Percentiles rank a stretch among this genome's conserved stretches.
These are phyloP conservation scores for Gossypium bickii DNA, from an alignment of 345 rosid species.

Conservation along the genomic window DNA sequence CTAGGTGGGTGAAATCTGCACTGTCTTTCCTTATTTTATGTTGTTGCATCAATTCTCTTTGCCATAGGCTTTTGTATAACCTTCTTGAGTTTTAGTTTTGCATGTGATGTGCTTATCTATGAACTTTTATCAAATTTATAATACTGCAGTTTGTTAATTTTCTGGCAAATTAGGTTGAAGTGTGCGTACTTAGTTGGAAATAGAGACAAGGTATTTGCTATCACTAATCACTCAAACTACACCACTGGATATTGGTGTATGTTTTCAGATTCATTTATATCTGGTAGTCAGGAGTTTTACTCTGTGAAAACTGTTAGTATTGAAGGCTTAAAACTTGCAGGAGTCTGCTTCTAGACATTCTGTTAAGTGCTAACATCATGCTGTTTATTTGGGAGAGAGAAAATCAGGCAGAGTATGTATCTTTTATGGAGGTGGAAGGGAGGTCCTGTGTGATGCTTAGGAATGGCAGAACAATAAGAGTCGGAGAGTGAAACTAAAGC, in stretches of 20 bases:
- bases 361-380: not conserved
- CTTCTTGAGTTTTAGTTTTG: not conserved
- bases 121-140: not conserved
- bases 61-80: not conserved
- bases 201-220: not conserved
- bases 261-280: not conserved
- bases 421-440: not conserved
- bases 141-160: slow-evolving; percentile 1
- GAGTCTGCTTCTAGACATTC: not conserved
- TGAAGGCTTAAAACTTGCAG: not conserved
- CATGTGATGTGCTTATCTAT: not conserved
- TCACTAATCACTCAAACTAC: not conserved
- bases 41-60: not conserved
- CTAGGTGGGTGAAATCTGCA: slow-evolving; percentile 51
- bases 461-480: not conserved
- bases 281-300: not conserved
- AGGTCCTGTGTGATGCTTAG: not conserved
- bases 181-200: not conserved
- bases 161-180: not conserved
- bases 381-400: not conserved
- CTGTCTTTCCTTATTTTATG: not conserved
- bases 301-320: not conserved
- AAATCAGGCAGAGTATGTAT: not conserved
- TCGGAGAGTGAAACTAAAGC: not conserved
- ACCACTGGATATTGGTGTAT: not conserved